Percentiles rank a stretch among this genome's conserved stretches.
Evolutionary conservation across 2,329 filamentous ascomycete species (phyloP).

Genomic region (Tympanopsis confertula): DNA sequence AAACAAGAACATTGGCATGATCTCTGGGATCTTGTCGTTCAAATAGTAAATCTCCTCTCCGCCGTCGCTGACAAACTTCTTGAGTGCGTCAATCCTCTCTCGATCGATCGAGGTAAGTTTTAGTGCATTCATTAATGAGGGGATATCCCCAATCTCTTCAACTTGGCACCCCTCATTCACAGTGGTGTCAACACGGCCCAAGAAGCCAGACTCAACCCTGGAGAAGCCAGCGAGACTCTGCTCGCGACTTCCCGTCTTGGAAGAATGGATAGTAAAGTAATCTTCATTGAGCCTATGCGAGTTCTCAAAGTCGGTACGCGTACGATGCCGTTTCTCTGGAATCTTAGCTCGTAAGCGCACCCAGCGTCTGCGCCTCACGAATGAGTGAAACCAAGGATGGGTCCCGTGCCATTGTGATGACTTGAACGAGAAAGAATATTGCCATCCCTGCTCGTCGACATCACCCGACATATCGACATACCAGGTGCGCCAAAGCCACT

Average conservation of each 20-base stretch:
- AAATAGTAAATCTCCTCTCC: background rate
- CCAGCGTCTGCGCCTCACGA: conserved; percentile 50
- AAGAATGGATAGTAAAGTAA: conserved; percentile 1
- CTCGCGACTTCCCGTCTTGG: background rate
- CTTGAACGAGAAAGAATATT: conserved; percentile 49
- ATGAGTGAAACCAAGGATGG: conserved; percentile 57
- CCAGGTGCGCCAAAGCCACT: conserved; percentile 57
- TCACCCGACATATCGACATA: conserved; percentile 59
- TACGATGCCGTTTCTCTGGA: conserved; percentile 9
- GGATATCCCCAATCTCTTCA: background rate
- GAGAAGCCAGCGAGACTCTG: background rate
- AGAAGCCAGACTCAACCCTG: background rate
- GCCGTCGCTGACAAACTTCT: background rate
- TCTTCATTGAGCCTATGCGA: background rate
- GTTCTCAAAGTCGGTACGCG: conserved; percentile 15
- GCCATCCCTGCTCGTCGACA: conserved; percentile 58
- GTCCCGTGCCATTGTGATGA: conserved; percentile 44
- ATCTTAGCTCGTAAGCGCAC: conserved; percentile 41
- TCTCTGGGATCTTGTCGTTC: conserved; percentile 1
- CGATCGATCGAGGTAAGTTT: background rate
- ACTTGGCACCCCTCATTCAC: background rate
- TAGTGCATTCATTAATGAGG: background rate
- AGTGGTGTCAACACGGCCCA: background rate
- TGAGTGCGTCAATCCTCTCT: background rate
- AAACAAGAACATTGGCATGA: background rate